Base-by-base conservation (phyloP, 352 stramenopile genomes). In the Sclerospora graminicola region DNA sequence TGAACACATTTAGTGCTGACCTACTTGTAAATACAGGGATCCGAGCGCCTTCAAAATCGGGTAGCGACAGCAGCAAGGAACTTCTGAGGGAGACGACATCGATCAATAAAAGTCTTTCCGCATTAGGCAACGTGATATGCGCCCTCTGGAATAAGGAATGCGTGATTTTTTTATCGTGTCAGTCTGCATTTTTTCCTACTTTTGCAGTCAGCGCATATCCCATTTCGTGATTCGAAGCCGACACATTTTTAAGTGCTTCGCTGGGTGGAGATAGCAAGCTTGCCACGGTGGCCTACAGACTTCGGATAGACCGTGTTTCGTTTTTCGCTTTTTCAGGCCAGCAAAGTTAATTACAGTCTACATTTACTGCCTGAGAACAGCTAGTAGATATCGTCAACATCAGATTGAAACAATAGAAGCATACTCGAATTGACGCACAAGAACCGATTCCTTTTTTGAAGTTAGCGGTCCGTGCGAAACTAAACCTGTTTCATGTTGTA, bases 201-300 rank as follows among this genome's bases (percentile, higher is more conserved):
- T 54, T 7, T 23, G 9, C 11, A 86, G 76, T 83, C 76, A 10
- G 23, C 56, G 0, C 84, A 94, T 35, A 66, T 95, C 14, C 84
- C 83, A 7, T 95, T 90, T 53, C 79, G 84, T n/a, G 80, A 92
- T 48, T 90, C 81, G 5, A 95, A 94, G 61, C 59, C 95, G 41
- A 95, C 84, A 21, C 73, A 89, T 76, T 95, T 19, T 37, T 95
- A 20, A 86, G 85, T 45, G 77, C 82, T 2, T 89, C 76, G 2
- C 73, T 94, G 2, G 82, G 82, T 18, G 78, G 77, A 34, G 82
- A 94, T 37, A 90, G 81, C 61, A 91, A 92, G 54, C n/a, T n/a
- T n/a, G n/a, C n/a, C n/a, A n/a, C n/a, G n/a, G n/a, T n/a, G n/a
- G n/a, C n/a, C n/a, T n/a, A n/a, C n/a, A n/a, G n/a, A n/a, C n/a